A percentile compares a stretch with the other conserved stretches of the same genome.
Conservation (phyloP, 2,329 filamentous ascomycete species). For the Aspergillus glaucus region DNA sequence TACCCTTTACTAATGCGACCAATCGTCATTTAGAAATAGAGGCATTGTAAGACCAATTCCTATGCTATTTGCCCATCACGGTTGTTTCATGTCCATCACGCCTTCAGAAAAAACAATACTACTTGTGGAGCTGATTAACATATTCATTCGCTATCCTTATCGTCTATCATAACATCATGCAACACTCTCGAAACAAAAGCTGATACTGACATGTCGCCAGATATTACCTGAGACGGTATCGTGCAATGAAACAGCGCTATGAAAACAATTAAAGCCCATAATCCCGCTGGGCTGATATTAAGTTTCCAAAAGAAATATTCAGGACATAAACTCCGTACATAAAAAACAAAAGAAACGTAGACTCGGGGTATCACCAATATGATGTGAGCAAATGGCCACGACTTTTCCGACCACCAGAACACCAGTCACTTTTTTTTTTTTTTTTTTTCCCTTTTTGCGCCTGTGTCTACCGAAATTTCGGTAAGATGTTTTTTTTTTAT, state of each 20-base stretch:
- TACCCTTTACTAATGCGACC: neutral
- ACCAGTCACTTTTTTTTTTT: constrained; percentile 19
- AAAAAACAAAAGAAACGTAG: constrained; percentile 14
- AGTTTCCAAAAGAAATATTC: constrained; percentile 5
- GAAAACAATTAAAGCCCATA: constrained; percentile 35
- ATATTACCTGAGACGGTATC: constrained; percentile 89
- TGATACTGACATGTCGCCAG: constrained; percentile 43
- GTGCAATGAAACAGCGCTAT: constrained; percentile 77
- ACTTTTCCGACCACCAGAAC: constrained; percentile 23
- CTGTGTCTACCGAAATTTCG: neutral
- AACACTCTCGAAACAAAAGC: neutral
- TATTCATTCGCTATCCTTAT: neutral
- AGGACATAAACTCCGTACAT: constrained; percentile 17
- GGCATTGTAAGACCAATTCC: constrained; percentile 61
- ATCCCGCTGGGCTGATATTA: constrained; percentile 5
- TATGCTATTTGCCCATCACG: neutral
- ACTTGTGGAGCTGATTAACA: constrained; percentile 1
- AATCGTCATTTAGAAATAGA: constrained; percentile 67
- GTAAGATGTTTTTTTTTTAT: constrained; percentile 24
- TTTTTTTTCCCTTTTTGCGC: neutral
- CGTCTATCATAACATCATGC: constrained; percentile 5
- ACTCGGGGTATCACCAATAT: constrained; percentile 35
- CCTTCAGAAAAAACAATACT: neutral
- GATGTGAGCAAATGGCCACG: constrained; percentile 27
- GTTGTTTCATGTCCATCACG: neutral